Evolutionary conservation across 345 rosid species (phyloP).

Genomic region (Hypericum perforatum): DNA sequence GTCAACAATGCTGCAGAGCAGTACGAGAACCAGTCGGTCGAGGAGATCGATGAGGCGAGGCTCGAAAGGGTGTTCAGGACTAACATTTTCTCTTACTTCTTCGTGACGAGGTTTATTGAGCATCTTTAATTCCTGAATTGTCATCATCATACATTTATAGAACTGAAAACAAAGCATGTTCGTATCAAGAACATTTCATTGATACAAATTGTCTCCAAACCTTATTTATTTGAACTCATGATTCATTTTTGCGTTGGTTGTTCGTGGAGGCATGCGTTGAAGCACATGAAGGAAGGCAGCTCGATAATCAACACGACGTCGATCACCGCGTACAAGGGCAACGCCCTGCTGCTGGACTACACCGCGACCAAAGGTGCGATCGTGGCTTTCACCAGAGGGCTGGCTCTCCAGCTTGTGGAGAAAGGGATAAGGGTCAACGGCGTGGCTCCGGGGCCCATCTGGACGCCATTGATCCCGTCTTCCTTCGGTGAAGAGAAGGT

Average conservation of each 20-base stretch:
- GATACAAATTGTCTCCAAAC: too few species aligned
- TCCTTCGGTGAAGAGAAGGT: constrained; percentile 45
- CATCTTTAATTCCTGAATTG: background rate
- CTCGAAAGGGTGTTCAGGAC: constrained; percentile 64
- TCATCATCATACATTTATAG: too few species aligned
- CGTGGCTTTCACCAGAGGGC: constrained; percentile 63
- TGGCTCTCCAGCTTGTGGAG: constrained; percentile 53
- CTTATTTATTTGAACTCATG: background rate
- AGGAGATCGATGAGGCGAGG: constrained; percentile 62
- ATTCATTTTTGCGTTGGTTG: background rate
- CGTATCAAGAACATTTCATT: too few species aligned
- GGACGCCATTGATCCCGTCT: constrained; percentile 70
- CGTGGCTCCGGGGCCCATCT: constrained; percentile 73
- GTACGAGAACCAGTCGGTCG: constrained; percentile 30
- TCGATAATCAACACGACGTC: constrained; percentile 68
- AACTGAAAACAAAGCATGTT: too few species aligned
- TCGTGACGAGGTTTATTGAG: constrained; percentile 33
- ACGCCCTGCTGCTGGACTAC: constrained; percentile 45
- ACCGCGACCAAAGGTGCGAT: constrained; percentile 69
- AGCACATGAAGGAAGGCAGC: constrained; percentile 77
- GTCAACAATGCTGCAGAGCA: constrained; percentile 68
- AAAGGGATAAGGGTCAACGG: constrained; percentile 61
- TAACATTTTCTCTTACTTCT: constrained; percentile 58
- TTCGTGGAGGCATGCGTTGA: constrained; percentile 40
- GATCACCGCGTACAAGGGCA: constrained; percentile 56